Conservation (phyloP, 257 asterid species). For the Przewalskia tangutica region DNA sequence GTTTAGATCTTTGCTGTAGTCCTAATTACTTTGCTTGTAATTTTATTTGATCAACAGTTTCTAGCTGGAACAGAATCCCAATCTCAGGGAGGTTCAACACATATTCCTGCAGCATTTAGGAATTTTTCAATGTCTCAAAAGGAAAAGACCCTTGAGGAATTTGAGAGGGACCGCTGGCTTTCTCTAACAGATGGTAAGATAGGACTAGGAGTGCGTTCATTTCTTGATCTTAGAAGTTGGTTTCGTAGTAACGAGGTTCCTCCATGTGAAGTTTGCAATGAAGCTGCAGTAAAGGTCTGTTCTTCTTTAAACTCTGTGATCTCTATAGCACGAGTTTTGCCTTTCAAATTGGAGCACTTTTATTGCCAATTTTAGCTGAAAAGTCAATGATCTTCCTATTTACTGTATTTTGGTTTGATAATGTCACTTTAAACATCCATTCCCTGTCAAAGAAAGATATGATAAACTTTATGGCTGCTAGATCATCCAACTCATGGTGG, state of each 20-base stretch:
- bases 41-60: constrained; percentile 26
- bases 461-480: not conserved
- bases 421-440: not conserved
- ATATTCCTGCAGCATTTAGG: constrained; percentile 62
- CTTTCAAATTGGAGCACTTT: not conserved
- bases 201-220: constrained; percentile 83
- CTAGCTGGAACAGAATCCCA: constrained; percentile 37
- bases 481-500: constrained; percentile 3
- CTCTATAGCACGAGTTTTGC: not conserved
- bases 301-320: not conserved
- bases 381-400: not conserved
- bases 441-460: not conserved
- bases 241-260: constrained; percentile 70
- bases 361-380: not conserved
- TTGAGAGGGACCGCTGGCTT: constrained; percentile 75
- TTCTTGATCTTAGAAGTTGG: constrained; percentile 92
- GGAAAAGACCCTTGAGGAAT: constrained; percentile 68
- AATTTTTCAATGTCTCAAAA: constrained; percentile 71
- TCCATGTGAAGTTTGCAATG: constrained; percentile 87
- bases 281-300: constrained; percentile 84
- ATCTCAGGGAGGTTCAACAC: constrained; percentile 40
- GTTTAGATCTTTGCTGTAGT: not conserved
- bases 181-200: constrained; percentile 48
- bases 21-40: not conserved
- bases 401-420: constrained; percentile 2